Evolutionary conservation across 2,329 filamentous ascomycete genomes (phyloP).

Genomic region (Phaeosphaeriaceae sp.): DNA sequence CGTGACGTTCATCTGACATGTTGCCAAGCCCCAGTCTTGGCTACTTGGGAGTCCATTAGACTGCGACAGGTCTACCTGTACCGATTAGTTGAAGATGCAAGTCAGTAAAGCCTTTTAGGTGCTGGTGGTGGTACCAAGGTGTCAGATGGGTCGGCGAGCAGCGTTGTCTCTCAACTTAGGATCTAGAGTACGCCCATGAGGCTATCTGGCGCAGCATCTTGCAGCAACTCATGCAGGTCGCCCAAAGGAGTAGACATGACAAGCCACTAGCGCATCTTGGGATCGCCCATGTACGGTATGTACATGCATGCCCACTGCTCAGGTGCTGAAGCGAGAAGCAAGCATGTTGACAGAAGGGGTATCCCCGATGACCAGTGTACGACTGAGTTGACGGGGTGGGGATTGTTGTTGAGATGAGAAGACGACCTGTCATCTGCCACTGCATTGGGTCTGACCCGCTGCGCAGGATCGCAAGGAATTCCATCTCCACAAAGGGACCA

Average conservation of each 20-base stretch:
- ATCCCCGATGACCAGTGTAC: not conserved
- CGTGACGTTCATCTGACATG: not conserved
- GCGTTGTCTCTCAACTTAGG: not conserved
- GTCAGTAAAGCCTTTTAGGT: not conserved
- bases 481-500: not conserved
- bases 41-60: not conserved
- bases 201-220: slow-evolving; percentile 4
- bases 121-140: slow-evolving; percentile 1
- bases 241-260: slow-evolving; percentile 1
- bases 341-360: no score
- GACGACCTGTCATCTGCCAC: not conserved
- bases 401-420: not conserved
- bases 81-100: not conserved
- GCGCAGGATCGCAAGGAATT: not conserved
- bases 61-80: not conserved
- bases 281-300: not conserved
- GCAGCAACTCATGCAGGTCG: slow-evolving; percentile 11
- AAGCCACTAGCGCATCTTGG: slow-evolving; percentile 5
- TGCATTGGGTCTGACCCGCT: no score
- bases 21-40: no score
- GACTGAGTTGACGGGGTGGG: not conserved
- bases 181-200: slow-evolving; percentile 3
- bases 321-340: no score
- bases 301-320: no score
- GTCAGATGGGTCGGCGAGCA: slow-evolving; percentile 4